These are phyloP conservation scores for Cladophialophora carrionii DNA, from an alignment of 2,329 filamentous ascomycete species.

Conservation along the genomic window DNA sequence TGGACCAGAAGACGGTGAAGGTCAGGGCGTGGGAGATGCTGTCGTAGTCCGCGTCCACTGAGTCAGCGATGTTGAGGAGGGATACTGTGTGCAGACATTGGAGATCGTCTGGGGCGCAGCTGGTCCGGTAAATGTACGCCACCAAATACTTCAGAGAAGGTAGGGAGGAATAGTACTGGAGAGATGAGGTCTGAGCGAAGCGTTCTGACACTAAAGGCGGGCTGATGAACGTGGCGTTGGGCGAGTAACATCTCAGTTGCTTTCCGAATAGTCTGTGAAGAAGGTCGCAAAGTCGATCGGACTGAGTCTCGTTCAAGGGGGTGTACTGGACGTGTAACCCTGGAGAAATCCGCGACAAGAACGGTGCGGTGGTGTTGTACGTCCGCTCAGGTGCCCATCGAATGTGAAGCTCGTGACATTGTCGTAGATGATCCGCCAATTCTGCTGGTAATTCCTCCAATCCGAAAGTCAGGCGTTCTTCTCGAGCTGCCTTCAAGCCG, in stretches of 20 bases:
- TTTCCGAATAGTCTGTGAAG: conserved; percentile 62
- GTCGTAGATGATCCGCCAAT: conserved; percentile 61
- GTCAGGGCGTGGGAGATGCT: conserved; percentile 67
- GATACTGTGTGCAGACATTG: conserved; percentile 57
- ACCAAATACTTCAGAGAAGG: conserved; percentile 61
- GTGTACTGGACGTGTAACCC: conserved; percentile 82
- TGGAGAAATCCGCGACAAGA: conserved; percentile 73
- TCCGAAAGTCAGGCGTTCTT: conserved; percentile 76
- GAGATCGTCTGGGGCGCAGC: conserved; percentile 56
- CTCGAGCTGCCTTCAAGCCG: conserved; percentile 68
- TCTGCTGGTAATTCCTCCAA: conserved; percentile 73
- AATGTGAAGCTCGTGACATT: conserved; percentile 73
- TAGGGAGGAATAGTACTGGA: conserved; percentile 72
- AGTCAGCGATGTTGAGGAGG: conserved; percentile 58
- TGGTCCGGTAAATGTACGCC: conserved; percentile 55
- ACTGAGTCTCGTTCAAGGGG: conserved; percentile 47
- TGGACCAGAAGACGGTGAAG: conserved; percentile 65
- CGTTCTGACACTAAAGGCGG: conserved; percentile 60
- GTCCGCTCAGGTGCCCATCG: conserved; percentile 69
- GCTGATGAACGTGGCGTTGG: conserved; percentile 65
- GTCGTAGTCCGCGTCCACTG: conserved; percentile 78
- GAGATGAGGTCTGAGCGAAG: conserved; percentile 64
- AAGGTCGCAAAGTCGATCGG: conserved; percentile 59
- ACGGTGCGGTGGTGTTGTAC: conserved; percentile 67
- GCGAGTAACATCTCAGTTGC: conserved; percentile 57